Evolutionary conservation across 2,329 filamentous ascomycete genomes (phyloP).

Genomic region (Pseudogymnoascus sp.): DNA sequence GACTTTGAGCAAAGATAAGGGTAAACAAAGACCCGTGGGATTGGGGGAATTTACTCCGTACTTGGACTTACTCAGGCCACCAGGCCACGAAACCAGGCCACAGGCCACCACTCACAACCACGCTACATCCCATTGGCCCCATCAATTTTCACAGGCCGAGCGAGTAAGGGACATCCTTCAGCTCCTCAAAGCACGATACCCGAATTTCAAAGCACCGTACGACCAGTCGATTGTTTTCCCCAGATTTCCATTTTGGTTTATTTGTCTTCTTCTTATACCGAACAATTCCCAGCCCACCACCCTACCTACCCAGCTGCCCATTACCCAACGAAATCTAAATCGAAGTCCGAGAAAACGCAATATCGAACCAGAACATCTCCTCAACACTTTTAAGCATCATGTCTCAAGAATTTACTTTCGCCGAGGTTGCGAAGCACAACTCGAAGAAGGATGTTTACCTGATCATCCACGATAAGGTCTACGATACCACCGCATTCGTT

Average conservation of each 20-base stretch:
- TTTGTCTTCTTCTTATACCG: slow-evolving; percentile 8
- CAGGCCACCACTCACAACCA: not conserved
- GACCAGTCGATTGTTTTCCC: slow-evolving; percentile 7
- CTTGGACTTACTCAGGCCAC: not conserved
- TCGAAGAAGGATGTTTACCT: slow-evolving; percentile 91
- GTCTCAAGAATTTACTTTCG: slow-evolving; percentile 61
- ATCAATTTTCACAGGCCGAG: slow-evolving; percentile 7
- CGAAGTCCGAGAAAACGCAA: not conserved
- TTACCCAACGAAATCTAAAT: not conserved
- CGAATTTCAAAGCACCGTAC: slow-evolving; percentile 7
- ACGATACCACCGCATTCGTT: slow-evolving; percentile 80
- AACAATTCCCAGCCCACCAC: not conserved
- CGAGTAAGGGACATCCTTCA: slow-evolving; percentile 2
- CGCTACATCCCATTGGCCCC: not conserved
- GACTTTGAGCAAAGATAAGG: not conserved
- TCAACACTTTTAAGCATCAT: slow-evolving; percentile 31
- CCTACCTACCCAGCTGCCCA: not conserved
- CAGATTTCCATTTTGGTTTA: slow-evolving; percentile 8
- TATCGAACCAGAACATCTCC: not conserved
- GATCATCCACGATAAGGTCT: slow-evolving; percentile 95
- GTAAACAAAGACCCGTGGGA: slow-evolving; percentile 2
- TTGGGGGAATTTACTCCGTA: not conserved
- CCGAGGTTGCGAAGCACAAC: slow-evolving; percentile 78
- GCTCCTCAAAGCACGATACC: slow-evolving; percentile 1
- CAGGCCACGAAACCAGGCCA: not conserved